Evolutionary conservation across 2,329 filamentous ascomycete species (phyloP), one percentile per base, ranked within the genome.

Genomic region (Periconia macrospinosa): DNA sequence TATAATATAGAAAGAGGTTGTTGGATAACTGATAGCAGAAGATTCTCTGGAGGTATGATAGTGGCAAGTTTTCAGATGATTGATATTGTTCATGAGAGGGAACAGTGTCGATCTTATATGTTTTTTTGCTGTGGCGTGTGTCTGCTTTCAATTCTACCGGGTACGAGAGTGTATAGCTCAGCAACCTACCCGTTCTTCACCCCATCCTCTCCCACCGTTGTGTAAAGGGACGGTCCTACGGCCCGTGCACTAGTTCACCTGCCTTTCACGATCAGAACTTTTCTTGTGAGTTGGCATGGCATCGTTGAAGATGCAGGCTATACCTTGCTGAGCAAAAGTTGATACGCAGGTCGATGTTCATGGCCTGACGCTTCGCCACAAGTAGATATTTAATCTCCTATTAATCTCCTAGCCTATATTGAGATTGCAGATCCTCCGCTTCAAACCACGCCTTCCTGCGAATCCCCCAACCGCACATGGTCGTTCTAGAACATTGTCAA

Each of bases 401-500:
- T 52, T 47, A 53, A 41, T 59, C 59, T 42, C 58, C 50, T 54
- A 49, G 53, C 45, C 55, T 55, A 69, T 59, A 68, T 66, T 69
- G 57, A 55, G 49, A 44, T 51, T 61, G 60, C 56, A 60, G 47
- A 55, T 54, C 37, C 50, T 53, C 58, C 49, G 65, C 57, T 50
- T 27, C 23, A 58, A 48, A 51, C 23, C 17, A 45, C 14, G 43
- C 23, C 19, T n/a, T 45, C 23, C 18, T 30, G 8, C 27, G 43
- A 20, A 48, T 41, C 40, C 45, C 20, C 43, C 55, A 43, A 55
- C 42, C 55, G 56, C 57, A 57, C 55, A 62, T 47, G 41, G 18
- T 56, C 45, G 66, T 63, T 70, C 65, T 68, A 67, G 66, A 70
- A 64, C 62, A 30, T 53, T 30, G 49, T 23, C 45, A 56, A 10